Base-by-base conservation (phyloP, 129 eudicot genomes). In the Flaveria sonorensis region DNA sequence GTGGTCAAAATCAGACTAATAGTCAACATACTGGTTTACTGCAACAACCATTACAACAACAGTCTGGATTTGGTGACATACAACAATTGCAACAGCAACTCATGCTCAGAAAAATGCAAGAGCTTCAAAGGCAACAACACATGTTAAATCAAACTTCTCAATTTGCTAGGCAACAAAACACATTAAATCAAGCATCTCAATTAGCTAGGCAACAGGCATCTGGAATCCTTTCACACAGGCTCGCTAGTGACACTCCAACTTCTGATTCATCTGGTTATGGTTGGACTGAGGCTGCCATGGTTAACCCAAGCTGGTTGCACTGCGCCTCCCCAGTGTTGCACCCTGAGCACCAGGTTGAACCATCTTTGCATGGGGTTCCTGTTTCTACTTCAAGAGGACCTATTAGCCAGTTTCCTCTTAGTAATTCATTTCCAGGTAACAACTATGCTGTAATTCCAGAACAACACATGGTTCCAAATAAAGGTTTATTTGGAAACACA, bases 61-160 rank as follows among this genome's bases (percentile, higher is more conserved):
- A 87, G 61, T 63, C 96, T n/a, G 93, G 95, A 47, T 76, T 82
- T 69, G 74, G 80, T 81, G 92, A 90, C 64, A 85, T 85, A 81
- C 98, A 93, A 76, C 89, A 85, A 79, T 26, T 88, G 77, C 98
- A 94, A 55, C 98, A 91, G 43, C 97, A 91, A 75, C 81, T 87
- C 9, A 89, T 91, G 85, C 52, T 85, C 28, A 81, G 79, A 80
- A 92, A 89, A 72, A 89, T 91, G 96, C 96, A 94, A 85, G 98
- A 94, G 76, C 85, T 91, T 80, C 95, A 90, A 52, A 83, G 92
- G 80, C 68, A 61, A 61, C 68, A 61, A n/a, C 42, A 61, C 42
- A 61, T 61, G 14, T 50, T 75, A 55, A 89, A 78, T 72, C 92
- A 86, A 67, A 71, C 75, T 68, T 56, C 92, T 12, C 24, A 76